Evolutionary conservation across 179 eudicot genomes (phyloP).

Genomic region (Nepenthes alata): DNA sequence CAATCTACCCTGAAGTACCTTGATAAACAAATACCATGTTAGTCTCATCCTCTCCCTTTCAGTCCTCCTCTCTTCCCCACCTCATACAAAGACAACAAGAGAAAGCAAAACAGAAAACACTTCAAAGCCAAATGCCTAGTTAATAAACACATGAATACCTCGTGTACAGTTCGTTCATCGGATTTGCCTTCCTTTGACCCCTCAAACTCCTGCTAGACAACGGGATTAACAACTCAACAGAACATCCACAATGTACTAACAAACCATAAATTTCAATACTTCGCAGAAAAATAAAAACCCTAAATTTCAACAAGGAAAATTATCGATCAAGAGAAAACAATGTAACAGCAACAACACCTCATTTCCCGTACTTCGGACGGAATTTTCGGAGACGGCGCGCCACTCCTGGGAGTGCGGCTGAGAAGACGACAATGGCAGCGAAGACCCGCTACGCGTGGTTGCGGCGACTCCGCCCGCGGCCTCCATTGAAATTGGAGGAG

Average conservation of each 20-base stretch:
- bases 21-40: conserved; percentile 18
- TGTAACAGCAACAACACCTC: conserved; percentile 30
- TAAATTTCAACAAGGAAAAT: conserved; percentile 11
- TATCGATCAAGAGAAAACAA: conserved; percentile 2
- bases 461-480: conserved; percentile 40
- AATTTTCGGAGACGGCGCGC: conserved; percentile 34
- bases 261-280: background rate
- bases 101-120: background rate
- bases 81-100: too few species aligned
- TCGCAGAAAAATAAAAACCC: conserved; percentile 18
- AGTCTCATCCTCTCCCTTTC: conserved; percentile 5
- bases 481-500: conserved; percentile 38
- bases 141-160: conserved; percentile 42
- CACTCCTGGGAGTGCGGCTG: conserved; percentile 62
- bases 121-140: background rate
- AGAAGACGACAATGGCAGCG: conserved; percentile 33
- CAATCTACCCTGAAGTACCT: conserved; percentile 77
- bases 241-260: conserved; percentile 2
- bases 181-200: conserved; percentile 64
- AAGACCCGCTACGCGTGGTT: conserved; percentile 45
- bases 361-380: conserved; percentile 29
- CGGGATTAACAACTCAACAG: background rate
- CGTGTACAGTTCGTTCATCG: conserved; percentile 69
- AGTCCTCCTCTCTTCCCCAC: background rate
- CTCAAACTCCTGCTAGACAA: conserved; percentile 43